phyloP scores from a whole-genome alignment of 768 basidiomycete species.

The Nidularia pulvinata region DNA sequence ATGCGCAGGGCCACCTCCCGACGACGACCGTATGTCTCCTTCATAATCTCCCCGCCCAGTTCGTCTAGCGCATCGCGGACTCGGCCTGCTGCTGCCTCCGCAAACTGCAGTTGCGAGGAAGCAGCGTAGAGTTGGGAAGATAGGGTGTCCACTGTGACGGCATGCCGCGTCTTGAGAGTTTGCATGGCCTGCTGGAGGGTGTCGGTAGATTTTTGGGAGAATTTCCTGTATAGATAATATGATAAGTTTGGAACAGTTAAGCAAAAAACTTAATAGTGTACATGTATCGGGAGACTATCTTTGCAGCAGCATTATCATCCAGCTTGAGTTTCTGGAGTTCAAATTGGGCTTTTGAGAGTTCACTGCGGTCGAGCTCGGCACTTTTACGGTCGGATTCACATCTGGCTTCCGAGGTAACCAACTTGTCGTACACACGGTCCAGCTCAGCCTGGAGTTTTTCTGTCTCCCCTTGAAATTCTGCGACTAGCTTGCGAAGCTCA shows the following conservation, averaged over 20 bases:
- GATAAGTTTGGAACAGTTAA: not conserved
- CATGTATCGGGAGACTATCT: slow-evolving; percentile 89
- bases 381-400: slow-evolving; percentile 44
- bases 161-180: slow-evolving; percentile 59
- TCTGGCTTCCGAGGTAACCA: slow-evolving; percentile 37
- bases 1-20: slow-evolving; percentile 71
- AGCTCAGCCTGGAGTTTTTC: slow-evolving; percentile 43
- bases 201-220: slow-evolving; percentile 76
- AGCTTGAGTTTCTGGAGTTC: slow-evolving; percentile 55
- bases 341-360: slow-evolving; percentile 42
- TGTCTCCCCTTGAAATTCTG: slow-evolving; percentile 48
- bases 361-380: slow-evolving; percentile 37
- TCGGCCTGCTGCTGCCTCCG: slow-evolving; percentile 40
- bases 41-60: slow-evolving; percentile 66
- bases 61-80: slow-evolving; percentile 69
- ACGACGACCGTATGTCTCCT: slow-evolving; percentile 72
- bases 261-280: slow-evolving; percentile 23
- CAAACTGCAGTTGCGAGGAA: slow-evolving; percentile 38
- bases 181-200: slow-evolving; percentile 61
- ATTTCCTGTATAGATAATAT: slow-evolving; percentile 53
- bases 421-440: slow-evolving; percentile 37
- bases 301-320: slow-evolving; percentile 77
- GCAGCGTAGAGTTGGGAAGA: slow-evolving; percentile 45
- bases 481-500: slow-evolving; percentile 44
- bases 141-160: slow-evolving; percentile 58